These are phyloP conservation scores for Mycena vulgaris DNA, from an alignment of 768 basidiomycete species.

Conservation along the genomic window DNA sequence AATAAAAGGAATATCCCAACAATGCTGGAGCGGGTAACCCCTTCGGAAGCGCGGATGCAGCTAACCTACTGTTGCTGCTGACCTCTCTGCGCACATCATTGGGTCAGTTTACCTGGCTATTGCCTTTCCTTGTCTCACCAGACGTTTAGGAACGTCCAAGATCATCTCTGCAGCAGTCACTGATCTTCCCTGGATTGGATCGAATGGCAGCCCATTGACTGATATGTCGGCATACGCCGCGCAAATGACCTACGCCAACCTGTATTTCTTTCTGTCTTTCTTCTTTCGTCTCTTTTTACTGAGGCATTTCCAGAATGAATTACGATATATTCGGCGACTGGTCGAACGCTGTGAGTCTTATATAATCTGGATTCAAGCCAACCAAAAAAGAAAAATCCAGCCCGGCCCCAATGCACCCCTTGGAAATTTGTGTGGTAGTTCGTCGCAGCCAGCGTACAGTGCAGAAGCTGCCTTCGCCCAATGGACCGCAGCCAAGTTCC, in stretches of 20 bases:
- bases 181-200: slow-evolving; percentile 77
- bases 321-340: slow-evolving; percentile 13
- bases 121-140: slow-evolving; percentile 5
- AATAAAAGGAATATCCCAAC: slow-evolving; percentile 89
- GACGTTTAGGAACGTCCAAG: slow-evolving; percentile 61
- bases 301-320: neutral
- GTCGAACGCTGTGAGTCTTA: slow-evolving; percentile 23
- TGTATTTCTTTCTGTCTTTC: slow-evolving; percentile 40
- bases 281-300: neutral
- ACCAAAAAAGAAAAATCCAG: too few species aligned
- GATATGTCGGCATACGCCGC: slow-evolving; percentile 77
- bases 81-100: slow-evolving; percentile 69
- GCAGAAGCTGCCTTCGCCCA: slow-evolving; percentile 73
- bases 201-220: slow-evolving; percentile 72
- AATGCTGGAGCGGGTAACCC: slow-evolving; percentile 74
- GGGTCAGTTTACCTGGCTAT: slow-evolving; percentile 39
- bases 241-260: slow-evolving; percentile 76
- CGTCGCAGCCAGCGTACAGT: slow-evolving; percentile 72
- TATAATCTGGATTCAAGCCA: too few species aligned
- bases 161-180: slow-evolving; percentile 81
- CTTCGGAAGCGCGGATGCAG: slow-evolving; percentile 69
- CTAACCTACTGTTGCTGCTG: slow-evolving; percentile 75
- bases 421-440: slow-evolving; percentile 72
- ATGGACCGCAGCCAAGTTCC: slow-evolving; percentile 81
- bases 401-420: slow-evolving; percentile 87